A percentile compares a stretch with the other conserved stretches of the same genome.
phyloP scores from a whole-genome alignment of 495 filamentous ascomycete species.

The Neurospora sp. region DNA sequence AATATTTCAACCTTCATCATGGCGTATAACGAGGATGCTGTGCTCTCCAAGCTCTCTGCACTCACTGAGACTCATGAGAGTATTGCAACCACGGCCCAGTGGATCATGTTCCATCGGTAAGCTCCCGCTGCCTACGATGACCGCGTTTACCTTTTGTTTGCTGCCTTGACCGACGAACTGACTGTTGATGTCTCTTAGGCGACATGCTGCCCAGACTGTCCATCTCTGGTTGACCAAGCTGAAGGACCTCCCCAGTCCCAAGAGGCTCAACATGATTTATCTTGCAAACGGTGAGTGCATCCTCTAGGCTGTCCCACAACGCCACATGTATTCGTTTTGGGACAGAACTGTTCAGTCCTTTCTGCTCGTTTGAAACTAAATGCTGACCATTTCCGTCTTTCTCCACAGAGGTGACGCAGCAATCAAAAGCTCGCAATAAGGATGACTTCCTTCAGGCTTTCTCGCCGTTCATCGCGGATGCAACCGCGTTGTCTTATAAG shows the following conservation, averaged over 20 bases:
- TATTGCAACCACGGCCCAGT: constrained; percentile 91
- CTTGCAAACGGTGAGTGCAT: constrained; percentile 73
- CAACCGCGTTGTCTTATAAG: constrained; percentile 73
- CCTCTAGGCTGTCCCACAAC: not conserved
- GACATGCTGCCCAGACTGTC: constrained; percentile 80
- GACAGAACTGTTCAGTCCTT: constrained; percentile 2
- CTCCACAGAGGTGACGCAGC: constrained; percentile 77
- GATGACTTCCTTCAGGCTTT: constrained; percentile 88
- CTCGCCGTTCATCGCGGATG: constrained; percentile 81
- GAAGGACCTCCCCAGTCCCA: constrained; percentile 70
- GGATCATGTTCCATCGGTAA: constrained; percentile 98
- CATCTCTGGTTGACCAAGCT: constrained; percentile 83
- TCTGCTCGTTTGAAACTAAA: not conserved
- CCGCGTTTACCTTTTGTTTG: not conserved
- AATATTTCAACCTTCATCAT: constrained; percentile 34
- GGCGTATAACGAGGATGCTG: constrained; percentile 90
- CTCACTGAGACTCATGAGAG: constrained; percentile 94
- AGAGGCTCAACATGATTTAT: constrained; percentile 85
- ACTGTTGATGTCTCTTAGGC: constrained; percentile 38
- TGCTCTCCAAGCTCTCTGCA: constrained; percentile 84
- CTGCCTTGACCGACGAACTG: constrained; percentile 7
- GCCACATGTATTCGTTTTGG: constrained; percentile 3
- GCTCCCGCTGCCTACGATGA: constrained; percentile 3
- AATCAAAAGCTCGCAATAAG: constrained; percentile 82
- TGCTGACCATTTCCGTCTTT: constrained; percentile 12